Evolutionary conservation across 495 filamentous ascomycete species (phyloP), one percentile per base, ranked within the genome.

Genomic region (Podospora bellae-mahoneyi): DNA sequence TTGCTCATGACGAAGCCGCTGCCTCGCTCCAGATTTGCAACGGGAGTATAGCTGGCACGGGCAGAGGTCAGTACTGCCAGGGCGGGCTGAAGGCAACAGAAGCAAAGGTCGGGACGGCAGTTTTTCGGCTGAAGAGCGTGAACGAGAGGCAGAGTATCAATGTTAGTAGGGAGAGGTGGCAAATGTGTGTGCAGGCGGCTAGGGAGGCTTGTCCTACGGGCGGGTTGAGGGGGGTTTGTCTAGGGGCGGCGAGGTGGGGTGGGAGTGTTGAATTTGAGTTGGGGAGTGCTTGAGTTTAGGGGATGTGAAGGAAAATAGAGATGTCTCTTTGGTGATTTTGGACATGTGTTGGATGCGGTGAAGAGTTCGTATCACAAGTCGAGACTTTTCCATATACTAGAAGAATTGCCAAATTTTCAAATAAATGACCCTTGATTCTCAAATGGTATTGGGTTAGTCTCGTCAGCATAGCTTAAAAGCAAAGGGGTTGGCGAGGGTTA

Each of bases 1-100:
- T 84, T 64, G 80, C 76, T 57, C 83, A 86, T 75, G 82, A 84
- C 72, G 81, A 83, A 62, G 83, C 84, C 68, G 84, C 83, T 5
- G 84, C 84, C 27, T 76, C 83, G 63, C 83, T 87, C 5, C 69
- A 70, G 64, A 86, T 86, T 75, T 87, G 84, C 76, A 48, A 48
- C 39, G 79, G 79, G n/a, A 78, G 81, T 54, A 84, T 85, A 64
- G 75, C 83, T 1, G 82, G 83, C 6, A 62, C 77, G n/a, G 5
- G 27, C 59, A 27, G 48, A n/a, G 80, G 80, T 28, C 73, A 77
- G 19, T 77, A 80, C 63, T 86, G 84, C 66, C 74, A 64, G 1
- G 83, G 81, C 19, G 53, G 68, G 15, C 80, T 79, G 2, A 57
- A 72, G 34, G 73, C 71, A 3, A 85, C 82, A 5, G 72, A 67